These are phyloP conservation scores for Penicillium ucsense DNA, from an alignment of 495 filamentous ascomycete genomes.

Conservation along the genomic window DNA sequence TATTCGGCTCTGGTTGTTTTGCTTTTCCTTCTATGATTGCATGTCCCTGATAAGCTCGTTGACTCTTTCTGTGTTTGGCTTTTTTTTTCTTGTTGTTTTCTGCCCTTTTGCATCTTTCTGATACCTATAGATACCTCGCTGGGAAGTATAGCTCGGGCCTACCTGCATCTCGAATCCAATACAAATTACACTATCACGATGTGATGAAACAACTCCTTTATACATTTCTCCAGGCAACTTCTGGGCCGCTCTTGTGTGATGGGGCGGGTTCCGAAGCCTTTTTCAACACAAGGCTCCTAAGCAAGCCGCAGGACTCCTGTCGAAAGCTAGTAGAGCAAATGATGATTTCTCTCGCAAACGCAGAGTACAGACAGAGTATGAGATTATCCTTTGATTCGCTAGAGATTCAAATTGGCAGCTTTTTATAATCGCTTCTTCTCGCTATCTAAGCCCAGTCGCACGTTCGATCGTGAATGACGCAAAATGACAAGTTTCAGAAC, in stretches of 20 bases:
- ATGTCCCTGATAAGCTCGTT: not conserved
- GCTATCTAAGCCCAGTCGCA: conserved; percentile 15
- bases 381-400: not conserved
- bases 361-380: too few relatives aligned
- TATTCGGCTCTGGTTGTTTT: too few relatives aligned
- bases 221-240: too few relatives aligned
- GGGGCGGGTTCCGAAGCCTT: too few relatives aligned
- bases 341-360: too few relatives aligned
- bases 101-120: not conserved
- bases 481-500: conserved; percentile 1
- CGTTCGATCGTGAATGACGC: conserved; percentile 14
- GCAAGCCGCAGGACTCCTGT: too few relatives aligned
- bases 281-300: too few relatives aligned
- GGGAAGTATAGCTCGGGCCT: not conserved
- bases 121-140: conserved; percentile 7
- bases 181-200: not conserved
- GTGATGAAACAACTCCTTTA: too few relatives aligned
- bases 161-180: conserved; percentile 3
- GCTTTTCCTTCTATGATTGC: not conserved
- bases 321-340: too few relatives aligned
- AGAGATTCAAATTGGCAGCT: not conserved
- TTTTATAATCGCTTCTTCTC: not conserved
- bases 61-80: too few relatives aligned
- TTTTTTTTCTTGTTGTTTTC: too few relatives aligned
- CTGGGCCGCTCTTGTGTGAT: too few relatives aligned